A percentile compares a stretch with the other conserved stretches of the same genome.
Evolutionary conservation across 1,284 basidiomycete species (phyloP).

Genomic region (Takashimella koratensis): DNA sequence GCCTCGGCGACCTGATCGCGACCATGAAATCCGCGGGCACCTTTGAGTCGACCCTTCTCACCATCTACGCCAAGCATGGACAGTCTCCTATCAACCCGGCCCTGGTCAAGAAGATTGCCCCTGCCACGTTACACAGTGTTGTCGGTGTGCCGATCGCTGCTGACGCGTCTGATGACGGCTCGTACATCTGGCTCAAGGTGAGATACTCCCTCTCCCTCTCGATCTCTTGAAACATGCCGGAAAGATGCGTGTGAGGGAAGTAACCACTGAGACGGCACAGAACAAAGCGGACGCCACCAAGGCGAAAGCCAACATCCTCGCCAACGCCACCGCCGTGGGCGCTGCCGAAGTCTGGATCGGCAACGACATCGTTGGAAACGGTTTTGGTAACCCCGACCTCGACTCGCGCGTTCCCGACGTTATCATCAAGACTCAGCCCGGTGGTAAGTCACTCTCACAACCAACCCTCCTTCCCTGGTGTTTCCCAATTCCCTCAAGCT

Average conservation of each 20-base stretch:
- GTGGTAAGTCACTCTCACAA: neutral
- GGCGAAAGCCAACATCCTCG: neutral
- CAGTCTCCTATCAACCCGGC: conserved; percentile 1
- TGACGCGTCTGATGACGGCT: neutral
- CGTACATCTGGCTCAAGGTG: neutral
- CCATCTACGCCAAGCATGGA: conserved; percentile 1
- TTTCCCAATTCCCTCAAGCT: too few relatives aligned
- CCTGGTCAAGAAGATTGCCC: neutral
- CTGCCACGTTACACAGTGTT: neutral
- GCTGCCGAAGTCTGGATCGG: neutral
- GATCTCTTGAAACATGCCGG: neutral
- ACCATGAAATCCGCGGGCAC: neutral
- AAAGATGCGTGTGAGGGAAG: too few relatives aligned
- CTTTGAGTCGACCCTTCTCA: neutral
- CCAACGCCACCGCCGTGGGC: neutral
- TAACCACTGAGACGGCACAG: too few relatives aligned
- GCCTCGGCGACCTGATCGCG: neutral
- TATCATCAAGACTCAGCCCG: neutral
- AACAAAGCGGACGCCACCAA: conserved; percentile 1
- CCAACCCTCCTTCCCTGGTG: too few relatives aligned
- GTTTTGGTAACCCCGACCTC: neutral
- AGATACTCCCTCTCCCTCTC: neutral
- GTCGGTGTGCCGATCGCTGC: neutral
- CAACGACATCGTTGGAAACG: neutral
- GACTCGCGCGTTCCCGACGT: neutral